These are phyloP conservation scores for Omphalotus olearius DNA, from an alignment of 1,284 basidiomycete genomes.

Conservation along the genomic window DNA sequence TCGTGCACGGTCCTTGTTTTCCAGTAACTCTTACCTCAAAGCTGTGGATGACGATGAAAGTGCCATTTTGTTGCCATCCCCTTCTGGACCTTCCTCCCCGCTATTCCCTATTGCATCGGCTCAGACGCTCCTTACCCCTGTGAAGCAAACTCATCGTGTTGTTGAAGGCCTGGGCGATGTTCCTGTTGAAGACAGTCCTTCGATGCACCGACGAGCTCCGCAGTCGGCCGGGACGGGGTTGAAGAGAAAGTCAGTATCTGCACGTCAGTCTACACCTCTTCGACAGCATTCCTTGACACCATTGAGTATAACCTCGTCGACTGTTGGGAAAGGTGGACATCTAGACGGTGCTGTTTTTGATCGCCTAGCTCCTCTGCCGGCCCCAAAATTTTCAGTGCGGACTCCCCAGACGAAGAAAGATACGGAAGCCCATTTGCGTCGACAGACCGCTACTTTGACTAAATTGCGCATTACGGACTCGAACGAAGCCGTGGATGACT, in stretches of 20 bases:
- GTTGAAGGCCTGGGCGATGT: conserved; percentile 10
- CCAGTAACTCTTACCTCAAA: conserved; percentile 38
- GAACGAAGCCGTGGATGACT: conserved; percentile 39
- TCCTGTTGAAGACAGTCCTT: conserved; percentile 16
- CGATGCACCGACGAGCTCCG: conserved; percentile 21
- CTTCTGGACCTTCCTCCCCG: conserved; percentile 29
- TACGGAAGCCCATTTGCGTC: conserved; percentile 55
- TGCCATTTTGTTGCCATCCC: conserved; percentile 48
- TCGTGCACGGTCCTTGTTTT: conserved; percentile 32
- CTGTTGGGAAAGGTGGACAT: conserved; percentile 23
- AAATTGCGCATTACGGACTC: conserved; percentile 58
- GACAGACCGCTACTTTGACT: conserved; percentile 63
- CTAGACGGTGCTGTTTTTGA: conserved; percentile 40
- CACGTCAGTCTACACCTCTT: conserved; percentile 37
- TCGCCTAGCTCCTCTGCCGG: conserved; percentile 59
- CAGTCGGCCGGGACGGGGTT: conserved; percentile 39
- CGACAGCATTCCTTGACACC: conserved; percentile 44
- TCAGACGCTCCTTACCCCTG: conserved; percentile 49
- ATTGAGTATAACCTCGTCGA: conserved; percentile 41
- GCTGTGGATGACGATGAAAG: conserved; percentile 52
- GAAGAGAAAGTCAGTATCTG: conserved; percentile 51
- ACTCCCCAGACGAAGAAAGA: conserved; percentile 61
- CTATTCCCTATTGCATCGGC: conserved; percentile 38
- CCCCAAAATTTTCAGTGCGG: conserved; percentile 48
- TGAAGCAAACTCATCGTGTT: conserved; percentile 39